Base-by-base conservation (phyloP, 345 rosid species). In the Eutrema yunnanense region DNA sequence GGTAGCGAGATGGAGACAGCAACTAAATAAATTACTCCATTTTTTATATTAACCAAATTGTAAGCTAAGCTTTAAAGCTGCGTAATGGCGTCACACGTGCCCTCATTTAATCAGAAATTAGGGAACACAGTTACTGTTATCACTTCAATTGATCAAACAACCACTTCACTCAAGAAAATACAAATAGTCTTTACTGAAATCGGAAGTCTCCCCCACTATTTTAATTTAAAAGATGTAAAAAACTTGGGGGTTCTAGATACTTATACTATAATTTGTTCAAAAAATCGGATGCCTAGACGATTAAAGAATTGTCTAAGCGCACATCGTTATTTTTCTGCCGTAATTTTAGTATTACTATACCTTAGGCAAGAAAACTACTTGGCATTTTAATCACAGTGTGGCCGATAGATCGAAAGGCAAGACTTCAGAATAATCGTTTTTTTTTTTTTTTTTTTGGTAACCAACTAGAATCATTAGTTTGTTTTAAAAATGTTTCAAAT, bases 1-100 rank as follows among this genome's bases (percentile, higher is more conserved):
- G 80, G 80, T 65, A 19, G 44, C 68, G 73, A 71, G 76, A 71
- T 77, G 80, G 80, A 71, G 80, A 77, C 80, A 57, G 6, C 48
- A 56, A 33, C 48, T 49, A n/a, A 32, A 63, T 69, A 44, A 14
- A 12, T 63, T 55, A 29, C 33, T 48, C 26, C 26, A 22, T 22
- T 13, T 9, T 12, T 16, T n/a, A 5, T 2, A 75, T 47, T 16
- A 63, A 46, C 62, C 19, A 76, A 62, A 47, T 40, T 30, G 63
- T 64, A 54, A 27, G 59, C 36, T 27, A 74, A 41, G 63, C 79
- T 68, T 52, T 61, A 67, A 67, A 32, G 50, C 47, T 61, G 64
- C 44, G 57, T 75, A 55, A 70, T 64, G 66, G 67, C 72, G 57
- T 71, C 72, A 77, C 80, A 77, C 80, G 80, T 77, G 80, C 62